Evolutionary conservation across 352 stramenopile genomes (phyloP).

Genomic region (Blastocystis sp.): DNA sequence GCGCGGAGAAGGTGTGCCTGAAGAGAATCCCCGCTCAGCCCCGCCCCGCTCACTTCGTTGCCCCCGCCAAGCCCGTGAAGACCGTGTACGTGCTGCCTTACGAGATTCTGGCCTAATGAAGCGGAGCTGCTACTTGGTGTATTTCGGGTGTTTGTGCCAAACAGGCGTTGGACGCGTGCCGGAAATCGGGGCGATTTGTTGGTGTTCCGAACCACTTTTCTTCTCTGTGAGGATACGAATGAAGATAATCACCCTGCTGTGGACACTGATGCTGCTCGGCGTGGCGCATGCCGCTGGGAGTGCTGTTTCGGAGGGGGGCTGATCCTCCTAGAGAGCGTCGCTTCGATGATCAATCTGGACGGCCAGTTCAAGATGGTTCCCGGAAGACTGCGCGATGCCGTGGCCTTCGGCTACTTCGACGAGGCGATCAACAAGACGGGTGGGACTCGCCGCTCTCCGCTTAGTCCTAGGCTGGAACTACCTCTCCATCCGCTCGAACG

Average conservation of each 20-base stretch:
- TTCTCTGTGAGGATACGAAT: not conserved
- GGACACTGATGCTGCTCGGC: not conserved
- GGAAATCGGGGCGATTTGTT: slow-evolving; percentile 3
- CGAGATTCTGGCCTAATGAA: slow-evolving; percentile 69
- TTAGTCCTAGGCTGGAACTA: slow-evolving; percentile 60
- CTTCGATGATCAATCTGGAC: slow-evolving; percentile 57
- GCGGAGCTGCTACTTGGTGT: not conserved
- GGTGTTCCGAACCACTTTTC: slow-evolving; percentile 60
- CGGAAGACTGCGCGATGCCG: slow-evolving; percentile 26
- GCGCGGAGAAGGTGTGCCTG: slow-evolving; percentile 80
- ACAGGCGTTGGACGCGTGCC: not conserved
- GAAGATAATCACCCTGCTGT: not conserved
- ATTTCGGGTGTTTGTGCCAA: not conserved
- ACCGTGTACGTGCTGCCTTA: slow-evolving; percentile 68
- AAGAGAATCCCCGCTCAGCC: slow-evolving; percentile 90
- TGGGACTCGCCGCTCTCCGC: not conserved
- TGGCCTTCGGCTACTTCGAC: slow-evolving; percentile 57
- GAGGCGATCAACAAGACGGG: slow-evolving; percentile 61
- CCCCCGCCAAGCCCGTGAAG: slow-evolving; percentile 66
- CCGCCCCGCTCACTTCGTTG: slow-evolving; percentile 48
- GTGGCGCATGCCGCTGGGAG: not conserved
- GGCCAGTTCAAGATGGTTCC: slow-evolving; percentile 36
- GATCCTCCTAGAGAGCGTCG: slow-evolving; percentile 8
- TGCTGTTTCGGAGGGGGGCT: not conserved
- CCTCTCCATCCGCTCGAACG: slow-evolving; percentile 62